Evolutionary conservation across 2,329 filamentous ascomycete genomes (phyloP).

Genomic region (Colletotrichum spaethianum): DNA sequence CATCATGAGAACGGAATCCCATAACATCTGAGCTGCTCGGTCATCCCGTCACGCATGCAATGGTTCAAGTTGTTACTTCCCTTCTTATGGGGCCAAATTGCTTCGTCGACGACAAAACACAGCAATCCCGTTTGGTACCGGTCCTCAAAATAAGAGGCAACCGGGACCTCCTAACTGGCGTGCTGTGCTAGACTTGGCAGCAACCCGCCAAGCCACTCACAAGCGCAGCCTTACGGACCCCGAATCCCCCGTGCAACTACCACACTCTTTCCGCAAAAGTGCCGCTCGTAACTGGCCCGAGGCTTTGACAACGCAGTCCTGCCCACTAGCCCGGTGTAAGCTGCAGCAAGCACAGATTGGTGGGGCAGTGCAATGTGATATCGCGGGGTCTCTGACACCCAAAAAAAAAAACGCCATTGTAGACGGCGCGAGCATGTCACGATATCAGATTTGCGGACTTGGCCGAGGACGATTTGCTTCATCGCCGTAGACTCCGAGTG

Average conservation of each 20-base stretch:
- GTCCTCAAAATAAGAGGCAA: background rate
- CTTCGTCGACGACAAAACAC: background rate
- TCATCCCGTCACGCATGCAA: background rate
- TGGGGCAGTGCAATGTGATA: background rate
- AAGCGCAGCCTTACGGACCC: constrained; percentile 11
- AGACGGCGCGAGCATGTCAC: background rate
- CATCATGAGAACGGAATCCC: background rate
- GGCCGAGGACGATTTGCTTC: background rate
- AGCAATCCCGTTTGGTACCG: background rate
- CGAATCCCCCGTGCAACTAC: background rate
- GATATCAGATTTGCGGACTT: background rate
- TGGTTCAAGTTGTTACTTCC: background rate
- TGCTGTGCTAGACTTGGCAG: background rate
- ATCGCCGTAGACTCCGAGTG: background rate
- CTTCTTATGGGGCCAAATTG: background rate
- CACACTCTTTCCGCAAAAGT: background rate
- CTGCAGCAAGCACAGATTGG: background rate
- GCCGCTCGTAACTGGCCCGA: background rate
- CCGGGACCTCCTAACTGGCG: background rate
- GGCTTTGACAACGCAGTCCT: background rate
- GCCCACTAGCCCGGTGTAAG: background rate
- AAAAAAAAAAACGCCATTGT: background rate
- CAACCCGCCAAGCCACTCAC: background rate
- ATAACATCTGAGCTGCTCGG: background rate
- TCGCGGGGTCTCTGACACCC: background rate